These are phyloP conservation scores for Xylariaceae sp. DNA, from an alignment of 2,329 filamentous ascomycete species.

Conservation along the genomic window DNA sequence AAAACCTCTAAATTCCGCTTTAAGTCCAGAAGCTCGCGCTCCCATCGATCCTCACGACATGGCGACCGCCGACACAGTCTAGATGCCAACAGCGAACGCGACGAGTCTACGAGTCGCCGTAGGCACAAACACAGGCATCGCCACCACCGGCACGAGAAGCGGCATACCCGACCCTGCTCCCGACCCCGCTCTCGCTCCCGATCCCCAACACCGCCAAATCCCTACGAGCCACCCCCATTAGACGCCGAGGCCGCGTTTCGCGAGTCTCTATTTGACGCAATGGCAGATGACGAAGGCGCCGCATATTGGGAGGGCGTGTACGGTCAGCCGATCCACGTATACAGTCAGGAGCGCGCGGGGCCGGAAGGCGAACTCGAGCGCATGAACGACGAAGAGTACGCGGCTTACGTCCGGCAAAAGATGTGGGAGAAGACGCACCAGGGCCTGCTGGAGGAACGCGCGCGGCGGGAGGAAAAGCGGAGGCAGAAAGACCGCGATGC, in stretches of 20 bases:
- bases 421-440: constrained; percentile 98
- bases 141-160: constrained; percentile 29
- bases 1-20: constrained; percentile 38
- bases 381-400: constrained; percentile 93
- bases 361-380: constrained; percentile 59
- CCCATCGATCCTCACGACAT: constrained; percentile 24
- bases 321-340: constrained; percentile 86
- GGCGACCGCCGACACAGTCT: constrained; percentile 2
- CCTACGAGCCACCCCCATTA: constrained; percentile 43
- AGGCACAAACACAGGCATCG: constrained; percentile 28
- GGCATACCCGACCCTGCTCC: constrained; percentile 33
- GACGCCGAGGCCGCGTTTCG: constrained; percentile 75
- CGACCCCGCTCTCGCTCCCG: constrained; percentile 23
- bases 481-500: constrained; percentile 39
- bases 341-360: constrained; percentile 48
- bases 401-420: constrained; percentile 70
- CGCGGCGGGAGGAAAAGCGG: constrained; percentile 51
- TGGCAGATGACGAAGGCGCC: constrained; percentile 94
- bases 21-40: constrained; percentile 34
- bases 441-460: constrained; percentile 71
- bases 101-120: constrained; percentile 12
- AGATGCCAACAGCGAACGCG: constrained; percentile 3
- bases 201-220: constrained; percentile 44
- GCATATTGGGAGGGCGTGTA: constrained; percentile 96
- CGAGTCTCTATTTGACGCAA: constrained; percentile 91